These are phyloP conservation scores for Chlamydomonas reinhardtii DNA, from an alignment of 163 green algal species.

Conservation along the genomic window DNA sequence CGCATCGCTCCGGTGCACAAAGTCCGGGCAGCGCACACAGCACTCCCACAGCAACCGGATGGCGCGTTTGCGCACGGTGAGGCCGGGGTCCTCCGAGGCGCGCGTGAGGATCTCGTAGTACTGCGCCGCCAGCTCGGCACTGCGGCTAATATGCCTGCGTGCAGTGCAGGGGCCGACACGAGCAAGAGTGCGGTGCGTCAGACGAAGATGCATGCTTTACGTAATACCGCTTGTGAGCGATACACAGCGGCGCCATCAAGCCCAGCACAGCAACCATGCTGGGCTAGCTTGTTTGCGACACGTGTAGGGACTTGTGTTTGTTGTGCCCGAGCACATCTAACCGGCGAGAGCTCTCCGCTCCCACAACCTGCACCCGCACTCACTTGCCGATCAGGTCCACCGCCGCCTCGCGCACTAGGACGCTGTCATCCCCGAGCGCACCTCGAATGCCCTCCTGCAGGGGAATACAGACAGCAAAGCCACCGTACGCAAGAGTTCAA, in stretches of 20 bases:
- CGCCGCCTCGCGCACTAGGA: slow-evolving; percentile 88
- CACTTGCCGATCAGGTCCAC: slow-evolving; percentile 84
- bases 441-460: slow-evolving; percentile 59
- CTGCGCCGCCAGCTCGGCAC: slow-evolving; percentile 66
- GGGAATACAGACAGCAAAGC: no score
- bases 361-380: neutral
- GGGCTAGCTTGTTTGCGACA: no score
- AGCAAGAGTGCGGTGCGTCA: no score
- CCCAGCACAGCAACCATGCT: no score
- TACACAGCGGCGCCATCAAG: no score
- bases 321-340: no score
- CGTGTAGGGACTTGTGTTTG: no score
- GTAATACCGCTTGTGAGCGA: no score
- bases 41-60: slow-evolving; percentile 81
- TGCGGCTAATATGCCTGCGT: slow-evolving; percentile 54
- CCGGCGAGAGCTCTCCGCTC: neutral
- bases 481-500: no score
- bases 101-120: slow-evolving; percentile 75
- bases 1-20: slow-evolving; percentile 66
- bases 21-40: slow-evolving; percentile 72
- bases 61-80: slow-evolving; percentile 86
- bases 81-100: slow-evolving; percentile 72
- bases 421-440: slow-evolving; percentile 77
- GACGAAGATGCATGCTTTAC: no score
- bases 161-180: no score